These are phyloP conservation scores for Huntiella decipiens DNA, from an alignment of 2,329 filamentous ascomycete genomes.

Conservation along the genomic window DNA sequence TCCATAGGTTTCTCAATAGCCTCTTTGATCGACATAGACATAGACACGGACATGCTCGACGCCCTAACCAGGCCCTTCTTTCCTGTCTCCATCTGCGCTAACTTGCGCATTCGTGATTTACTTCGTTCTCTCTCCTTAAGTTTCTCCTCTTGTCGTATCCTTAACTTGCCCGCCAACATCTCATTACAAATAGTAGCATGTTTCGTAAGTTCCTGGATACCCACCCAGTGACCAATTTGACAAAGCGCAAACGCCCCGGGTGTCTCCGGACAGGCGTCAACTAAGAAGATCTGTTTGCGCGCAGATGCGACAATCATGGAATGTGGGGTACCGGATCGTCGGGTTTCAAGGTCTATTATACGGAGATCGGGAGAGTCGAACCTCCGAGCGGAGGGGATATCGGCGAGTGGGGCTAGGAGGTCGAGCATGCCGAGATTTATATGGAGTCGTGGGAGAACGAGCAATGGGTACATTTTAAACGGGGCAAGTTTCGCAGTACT, in stretches of 20 bases:
- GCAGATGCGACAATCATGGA: constrained; percentile 29
- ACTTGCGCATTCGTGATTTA: constrained; percentile 16
- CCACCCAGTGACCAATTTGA: constrained; percentile 47
- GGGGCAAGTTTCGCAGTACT: constrained; percentile 32
- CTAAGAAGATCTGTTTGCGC: constrained; percentile 5
- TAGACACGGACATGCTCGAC: constrained; percentile 1
- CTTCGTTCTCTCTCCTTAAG: constrained; percentile 10
- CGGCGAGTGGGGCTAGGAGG: constrained; percentile 29
- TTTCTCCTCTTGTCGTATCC: constrained; percentile 15
- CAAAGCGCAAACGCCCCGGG: constrained; percentile 46
- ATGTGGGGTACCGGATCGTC: constrained; percentile 32
- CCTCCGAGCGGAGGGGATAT: constrained; percentile 29
- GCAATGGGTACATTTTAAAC: constrained; percentile 37
- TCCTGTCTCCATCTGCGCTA: constrained; percentile 11
- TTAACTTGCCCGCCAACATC: constrained; percentile 19
- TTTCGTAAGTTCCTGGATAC: constrained; percentile 32
- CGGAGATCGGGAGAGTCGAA: constrained; percentile 43
- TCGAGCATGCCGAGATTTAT: constrained; percentile 45
- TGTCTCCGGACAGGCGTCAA: constrained; percentile 14
- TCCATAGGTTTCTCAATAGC: not conserved
- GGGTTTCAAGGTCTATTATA: constrained; percentile 43
- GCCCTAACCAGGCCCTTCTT: constrained; percentile 3
- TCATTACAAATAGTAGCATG: constrained; percentile 26
- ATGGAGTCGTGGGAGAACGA: constrained; percentile 41
- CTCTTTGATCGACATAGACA: constrained; percentile 1